A percentile compares a stretch with the other conserved stretches of the same genome.
These are phyloP conservation scores for Globisporangium orthogonon DNA, from an alignment of 352 stramenopile genomes.

Conservation along the genomic window DNA sequence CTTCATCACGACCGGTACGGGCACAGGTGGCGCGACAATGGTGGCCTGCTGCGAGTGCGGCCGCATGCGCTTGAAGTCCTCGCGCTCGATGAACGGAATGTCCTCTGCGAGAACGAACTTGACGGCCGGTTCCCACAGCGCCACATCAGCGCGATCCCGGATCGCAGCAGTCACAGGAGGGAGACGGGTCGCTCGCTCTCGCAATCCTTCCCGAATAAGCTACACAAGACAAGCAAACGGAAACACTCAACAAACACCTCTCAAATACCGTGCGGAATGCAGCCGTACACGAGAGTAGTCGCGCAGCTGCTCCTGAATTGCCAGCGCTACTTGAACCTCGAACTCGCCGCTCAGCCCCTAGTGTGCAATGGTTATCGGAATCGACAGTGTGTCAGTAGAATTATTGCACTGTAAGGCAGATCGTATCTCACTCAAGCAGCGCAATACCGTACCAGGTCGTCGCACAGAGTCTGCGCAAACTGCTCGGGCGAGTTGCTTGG, in stretches of 20 bases:
- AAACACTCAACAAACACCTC: neutral
- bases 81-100: conserved; percentile 60
- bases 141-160: conserved; percentile 55
- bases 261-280: neutral
- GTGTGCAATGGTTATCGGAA: neutral
- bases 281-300: conserved; percentile 58
- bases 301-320: conserved; percentile 72
- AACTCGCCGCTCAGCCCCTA: conserved; percentile 76
- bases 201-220: conserved; percentile 67
- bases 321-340: conserved; percentile 67
- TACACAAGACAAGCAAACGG: conserved; percentile 9
- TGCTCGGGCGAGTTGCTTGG: conserved; percentile 55
- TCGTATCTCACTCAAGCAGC: neutral
- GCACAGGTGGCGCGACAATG: conserved; percentile 20
- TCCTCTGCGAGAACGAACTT: conserved; percentile 76
- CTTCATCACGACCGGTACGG: conserved; percentile 22
- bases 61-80: conserved; percentile 79
- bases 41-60: conserved; percentile 52
- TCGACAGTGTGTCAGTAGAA: neutral
- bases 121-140: conserved; percentile 57
- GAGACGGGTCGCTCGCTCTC: conserved; percentile 50
- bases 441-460: conserved; percentile 45
- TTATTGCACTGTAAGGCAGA: neutral
- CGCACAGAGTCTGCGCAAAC: conserved; percentile 59
- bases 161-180: conserved; percentile 47